These are phyloP conservation scores for Alternaria triticimaculans DNA, from an alignment of 2,329 filamentous ascomycete species.

Conservation along the genomic window DNA sequence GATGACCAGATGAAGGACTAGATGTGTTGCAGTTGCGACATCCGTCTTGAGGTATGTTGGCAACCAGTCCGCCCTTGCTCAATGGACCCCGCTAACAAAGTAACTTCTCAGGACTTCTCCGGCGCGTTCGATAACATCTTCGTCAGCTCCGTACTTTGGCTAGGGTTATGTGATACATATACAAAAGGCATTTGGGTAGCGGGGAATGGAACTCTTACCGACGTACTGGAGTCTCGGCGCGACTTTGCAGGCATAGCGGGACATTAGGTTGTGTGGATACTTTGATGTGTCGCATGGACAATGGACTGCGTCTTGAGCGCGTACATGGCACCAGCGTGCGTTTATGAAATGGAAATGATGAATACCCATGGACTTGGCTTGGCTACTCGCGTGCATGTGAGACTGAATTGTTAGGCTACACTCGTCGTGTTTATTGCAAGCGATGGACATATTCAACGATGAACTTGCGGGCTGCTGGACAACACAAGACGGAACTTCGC, in stretches of 20 bases:
- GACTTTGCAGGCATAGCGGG: constrained; percentile 15
- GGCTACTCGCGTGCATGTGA: background rate
- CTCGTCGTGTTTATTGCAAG: too few relatives aligned
- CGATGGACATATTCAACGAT: too few relatives aligned
- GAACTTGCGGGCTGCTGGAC: background rate
- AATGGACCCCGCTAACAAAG: background rate
- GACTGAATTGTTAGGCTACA: too few relatives aligned
- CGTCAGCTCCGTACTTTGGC: constrained; percentile 22
- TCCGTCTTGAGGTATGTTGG: constrained; percentile 28
- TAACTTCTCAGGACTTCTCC: constrained; percentile 16
- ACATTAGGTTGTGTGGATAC: constrained; percentile 20
- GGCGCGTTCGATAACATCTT: constrained; percentile 25
- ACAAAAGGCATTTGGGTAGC: constrained; percentile 36
- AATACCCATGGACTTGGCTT: background rate
- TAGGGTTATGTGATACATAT: constrained; percentile 17
- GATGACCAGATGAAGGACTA: constrained; percentile 75
- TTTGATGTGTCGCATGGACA: constrained; percentile 13
- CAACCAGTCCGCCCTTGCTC: background rate
- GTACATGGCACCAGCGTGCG: constrained; percentile 21
- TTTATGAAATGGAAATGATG: constrained; percentile 10
- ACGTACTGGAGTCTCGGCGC: constrained; percentile 37
- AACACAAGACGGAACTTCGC: background rate
- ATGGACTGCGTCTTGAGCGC: constrained; percentile 11
- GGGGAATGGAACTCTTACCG: constrained; percentile 20
- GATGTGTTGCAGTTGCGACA: constrained; percentile 1